Percentiles rank a stretch among this genome's conserved stretches.
phyloP scores from a whole-genome alignment of 1,284 basidiomycete genomes.

The Tylopilus sp. region DNA sequence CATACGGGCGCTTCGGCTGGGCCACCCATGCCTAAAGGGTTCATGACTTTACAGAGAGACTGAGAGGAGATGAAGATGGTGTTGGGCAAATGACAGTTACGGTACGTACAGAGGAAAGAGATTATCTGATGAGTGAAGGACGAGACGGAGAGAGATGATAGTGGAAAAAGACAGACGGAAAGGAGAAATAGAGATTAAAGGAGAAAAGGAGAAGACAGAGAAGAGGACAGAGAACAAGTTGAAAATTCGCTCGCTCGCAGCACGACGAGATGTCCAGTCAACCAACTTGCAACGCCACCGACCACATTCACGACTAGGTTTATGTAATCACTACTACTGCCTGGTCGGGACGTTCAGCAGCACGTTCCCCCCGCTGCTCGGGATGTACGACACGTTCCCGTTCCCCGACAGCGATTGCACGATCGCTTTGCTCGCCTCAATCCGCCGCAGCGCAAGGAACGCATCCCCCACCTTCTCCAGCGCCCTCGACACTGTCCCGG shows the following conservation, averaged over 20 bases:
- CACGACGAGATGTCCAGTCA: conserved; percentile 20
- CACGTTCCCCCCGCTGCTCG: conserved; percentile 73
- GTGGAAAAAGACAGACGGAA: conserved; percentile 37
- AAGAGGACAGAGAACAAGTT: conserved; percentile 13
- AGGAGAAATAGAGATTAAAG: conserved; percentile 40
- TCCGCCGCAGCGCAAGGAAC: conserved; percentile 91
- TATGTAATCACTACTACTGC: conserved; percentile 24
- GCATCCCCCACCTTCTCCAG: conserved; percentile 93
- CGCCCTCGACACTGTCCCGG: conserved; percentile 88
- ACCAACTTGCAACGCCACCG: conserved; percentile 16
- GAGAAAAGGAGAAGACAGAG: conserved; percentile 46
- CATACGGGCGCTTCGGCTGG: conserved; percentile 72
- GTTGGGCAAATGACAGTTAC: conserved; percentile 1
- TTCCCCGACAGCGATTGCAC: conserved; percentile 74
- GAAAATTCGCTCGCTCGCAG: conserved; percentile 16
- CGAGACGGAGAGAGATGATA: conserved; percentile 38
- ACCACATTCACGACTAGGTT: too few species aligned
- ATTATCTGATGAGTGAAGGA: conserved; percentile 32
- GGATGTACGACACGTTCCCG: conserved; percentile 85
- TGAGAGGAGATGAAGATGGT: conserved; percentile 1
- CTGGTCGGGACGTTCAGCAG: conserved; percentile 76
- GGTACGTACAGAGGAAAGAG: conserved; percentile 40
- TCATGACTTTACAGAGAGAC: conserved; percentile 63
- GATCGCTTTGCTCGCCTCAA: conserved; percentile 97
- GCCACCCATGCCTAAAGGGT: conserved; percentile 63